A percentile compares a stretch with the other conserved stretches of the same genome.
Conservation (phyloP, 192 early-diverging fungal species). For the Backusella macrospora region DNA sequence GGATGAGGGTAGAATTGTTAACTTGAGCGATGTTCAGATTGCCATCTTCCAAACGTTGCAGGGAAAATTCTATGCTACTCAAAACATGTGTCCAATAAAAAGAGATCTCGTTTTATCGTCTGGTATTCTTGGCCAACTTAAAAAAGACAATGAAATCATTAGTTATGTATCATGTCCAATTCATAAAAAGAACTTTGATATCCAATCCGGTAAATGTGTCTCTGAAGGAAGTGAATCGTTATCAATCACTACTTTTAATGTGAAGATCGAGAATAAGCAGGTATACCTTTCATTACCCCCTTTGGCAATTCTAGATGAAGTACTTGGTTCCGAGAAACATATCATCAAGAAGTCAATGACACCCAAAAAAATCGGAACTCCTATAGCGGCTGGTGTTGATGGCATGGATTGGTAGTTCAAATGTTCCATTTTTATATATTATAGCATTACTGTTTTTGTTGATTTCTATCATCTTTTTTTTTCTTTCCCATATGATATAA, state of each 20-base stretch:
- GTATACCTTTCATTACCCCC: constrained; percentile 54
- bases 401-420: constrained; percentile 1
- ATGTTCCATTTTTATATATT: background rate
- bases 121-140: constrained; percentile 55
- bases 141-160: constrained; percentile 26
- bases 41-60: constrained; percentile 56
- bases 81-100: constrained; percentile 80
- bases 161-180: constrained; percentile 70
- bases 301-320: constrained; percentile 45
- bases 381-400: background rate
- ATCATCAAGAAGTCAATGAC: constrained; percentile 43
- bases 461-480: background rate
- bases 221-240: constrained; percentile 43
- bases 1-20: constrained; percentile 56
- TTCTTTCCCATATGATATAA: background rate
- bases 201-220: constrained; percentile 56
- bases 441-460: background rate
- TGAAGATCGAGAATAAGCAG: constrained; percentile 52
- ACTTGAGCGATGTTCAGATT: constrained; percentile 64
- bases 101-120: constrained; percentile 67
- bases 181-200: constrained; percentile 64
- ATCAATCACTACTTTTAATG: constrained; percentile 57
- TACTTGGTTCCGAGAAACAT: constrained; percentile 54
- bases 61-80: constrained; percentile 67
- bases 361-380: constrained; percentile 2